Evolutionary conservation across 139 green algal species (phyloP).

Genomic region (Trebouxia sp.): DNA sequence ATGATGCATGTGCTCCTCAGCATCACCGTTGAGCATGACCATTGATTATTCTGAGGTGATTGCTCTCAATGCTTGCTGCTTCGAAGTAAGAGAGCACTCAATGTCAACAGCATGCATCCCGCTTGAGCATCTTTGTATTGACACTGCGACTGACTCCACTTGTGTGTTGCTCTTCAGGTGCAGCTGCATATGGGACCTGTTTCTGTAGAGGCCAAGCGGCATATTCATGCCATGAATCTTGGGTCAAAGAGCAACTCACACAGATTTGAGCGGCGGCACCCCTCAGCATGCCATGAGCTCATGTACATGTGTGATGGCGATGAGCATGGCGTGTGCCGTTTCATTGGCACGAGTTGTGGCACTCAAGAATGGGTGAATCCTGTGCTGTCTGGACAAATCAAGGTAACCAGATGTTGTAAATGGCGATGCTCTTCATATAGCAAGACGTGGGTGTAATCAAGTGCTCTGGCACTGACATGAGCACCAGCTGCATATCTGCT

Average conservation of each 20-base stretch:
- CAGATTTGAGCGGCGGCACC: constrained; percentile 44
- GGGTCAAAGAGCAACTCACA: constrained; percentile 7
- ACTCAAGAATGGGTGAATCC: constrained; percentile 79
- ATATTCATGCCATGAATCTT: constrained; percentile 32
- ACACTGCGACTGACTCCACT: too few species aligned
- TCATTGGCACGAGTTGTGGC: constrained; percentile 49
- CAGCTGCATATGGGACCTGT: constrained; percentile 25
- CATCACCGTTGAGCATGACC: too few species aligned
- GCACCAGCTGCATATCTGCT: not conserved
- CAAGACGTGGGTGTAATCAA: too few species aligned
- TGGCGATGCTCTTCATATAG: not conserved
- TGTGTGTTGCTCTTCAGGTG: not conserved
- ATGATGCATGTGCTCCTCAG: too few species aligned
- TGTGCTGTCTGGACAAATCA: constrained; percentile 55
- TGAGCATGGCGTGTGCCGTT: constrained; percentile 66
- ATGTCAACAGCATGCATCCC: too few species aligned
- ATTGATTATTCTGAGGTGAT: too few species aligned
- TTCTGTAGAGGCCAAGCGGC: constrained; percentile 41
- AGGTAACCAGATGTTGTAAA: constrained; percentile 37
- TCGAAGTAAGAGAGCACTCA: too few species aligned
- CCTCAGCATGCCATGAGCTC: constrained; percentile 56
- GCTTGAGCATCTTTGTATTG: too few species aligned
- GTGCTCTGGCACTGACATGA: not conserved
- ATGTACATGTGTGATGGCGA: constrained; percentile 82
- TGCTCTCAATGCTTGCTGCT: too few species aligned